Conservation (phyloP, 1,284 basidiomycete genomes). For the Apiotrichum veenhuisii region DNA sequence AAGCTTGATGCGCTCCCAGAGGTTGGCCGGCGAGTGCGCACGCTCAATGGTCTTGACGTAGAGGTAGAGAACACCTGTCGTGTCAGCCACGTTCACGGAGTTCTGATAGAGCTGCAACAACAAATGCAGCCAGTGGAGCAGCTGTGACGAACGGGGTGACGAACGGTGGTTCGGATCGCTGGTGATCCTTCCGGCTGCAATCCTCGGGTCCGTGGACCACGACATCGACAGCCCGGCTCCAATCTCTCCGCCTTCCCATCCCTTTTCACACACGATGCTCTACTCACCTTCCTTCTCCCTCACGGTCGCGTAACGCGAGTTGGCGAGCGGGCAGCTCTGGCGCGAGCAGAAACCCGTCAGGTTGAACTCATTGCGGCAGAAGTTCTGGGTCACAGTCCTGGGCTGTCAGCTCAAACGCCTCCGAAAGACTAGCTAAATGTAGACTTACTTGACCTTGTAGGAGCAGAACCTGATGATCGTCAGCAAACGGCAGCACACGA, state of each 20-base stretch:
- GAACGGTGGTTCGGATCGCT: too few relatives aligned
- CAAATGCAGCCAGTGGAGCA: too few relatives aligned
- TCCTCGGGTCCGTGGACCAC: too few relatives aligned
- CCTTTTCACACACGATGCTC: too few relatives aligned
- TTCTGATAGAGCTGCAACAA: too few relatives aligned
- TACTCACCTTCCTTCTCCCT: constrained; percentile 83
- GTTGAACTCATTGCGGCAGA: constrained; percentile 98
- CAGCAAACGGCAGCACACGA: neutral
- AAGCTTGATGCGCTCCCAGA: constrained; percentile 95
- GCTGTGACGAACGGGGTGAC: too few relatives aligned
- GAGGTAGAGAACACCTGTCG: constrained; percentile 79
- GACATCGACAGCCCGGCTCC: too few relatives aligned
- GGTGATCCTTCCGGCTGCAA: too few relatives aligned
- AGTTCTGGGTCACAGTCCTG: constrained; percentile 90
- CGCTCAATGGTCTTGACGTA: constrained; percentile 98
- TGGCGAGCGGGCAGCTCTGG: constrained; percentile 94
- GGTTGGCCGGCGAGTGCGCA: constrained; percentile 87
- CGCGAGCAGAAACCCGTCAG: constrained; percentile 95
- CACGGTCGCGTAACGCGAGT: constrained; percentile 94
- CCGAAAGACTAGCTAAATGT: too few relatives aligned
- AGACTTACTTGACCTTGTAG: constrained; percentile 93
- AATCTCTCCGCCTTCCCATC: too few relatives aligned
- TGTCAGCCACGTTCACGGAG: neutral
- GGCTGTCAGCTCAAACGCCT: neutral
- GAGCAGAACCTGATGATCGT: constrained; percentile 66